Evolutionary conservation across 306 rosid species (phyloP).

Genomic region (Vicia villosa): DNA sequence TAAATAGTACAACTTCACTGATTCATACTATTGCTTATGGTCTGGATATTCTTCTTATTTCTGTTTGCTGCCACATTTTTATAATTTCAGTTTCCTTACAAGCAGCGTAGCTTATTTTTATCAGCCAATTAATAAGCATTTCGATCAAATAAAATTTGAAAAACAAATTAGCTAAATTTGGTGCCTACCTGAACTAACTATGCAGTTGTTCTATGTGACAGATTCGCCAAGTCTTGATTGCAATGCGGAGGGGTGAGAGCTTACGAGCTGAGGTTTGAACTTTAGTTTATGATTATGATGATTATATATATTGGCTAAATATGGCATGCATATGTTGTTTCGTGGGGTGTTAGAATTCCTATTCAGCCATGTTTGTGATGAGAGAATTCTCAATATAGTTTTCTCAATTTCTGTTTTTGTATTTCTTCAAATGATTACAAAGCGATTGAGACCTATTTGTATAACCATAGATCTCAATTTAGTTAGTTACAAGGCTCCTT

Average conservation of each 20-base stretch:
- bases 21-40: slow-evolving; percentile 17
- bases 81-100: slow-evolving; percentile 22
- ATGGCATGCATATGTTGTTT: slow-evolving; percentile 18
- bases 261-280: slow-evolving; percentile 78
- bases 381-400: too few relatives aligned
- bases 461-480: too few relatives aligned
- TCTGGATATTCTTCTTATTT: slow-evolving; percentile 30
- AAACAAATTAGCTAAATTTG: slow-evolving; percentile 25
- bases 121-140: not conserved
- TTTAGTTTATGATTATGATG: slow-evolving; percentile 25
- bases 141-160: slow-evolving; percentile 3
- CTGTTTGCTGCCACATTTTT: slow-evolving; percentile 31
- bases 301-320: slow-evolving; percentile 27
- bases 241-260: slow-evolving; percentile 91
- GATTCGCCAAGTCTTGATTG: slow-evolving; percentile 92
- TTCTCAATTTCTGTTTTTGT: too few relatives aligned
- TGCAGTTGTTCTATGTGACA: slow-evolving; percentile 47
- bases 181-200: slow-evolving; percentile 34
- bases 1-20: not conserved
- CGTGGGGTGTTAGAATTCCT: not conserved
- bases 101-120: slow-evolving; percentile 14
- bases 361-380: too few relatives aligned
- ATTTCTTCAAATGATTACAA: too few relatives aligned
- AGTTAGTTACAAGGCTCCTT: too few relatives aligned
- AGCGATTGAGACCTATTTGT: too few relatives aligned